Evolutionary conservation across 192 early-diverging fungal genomes (phyloP), one percentile per base, ranked within the genome.

Genomic region (Tieghemiomyces parasiticus): DNA sequence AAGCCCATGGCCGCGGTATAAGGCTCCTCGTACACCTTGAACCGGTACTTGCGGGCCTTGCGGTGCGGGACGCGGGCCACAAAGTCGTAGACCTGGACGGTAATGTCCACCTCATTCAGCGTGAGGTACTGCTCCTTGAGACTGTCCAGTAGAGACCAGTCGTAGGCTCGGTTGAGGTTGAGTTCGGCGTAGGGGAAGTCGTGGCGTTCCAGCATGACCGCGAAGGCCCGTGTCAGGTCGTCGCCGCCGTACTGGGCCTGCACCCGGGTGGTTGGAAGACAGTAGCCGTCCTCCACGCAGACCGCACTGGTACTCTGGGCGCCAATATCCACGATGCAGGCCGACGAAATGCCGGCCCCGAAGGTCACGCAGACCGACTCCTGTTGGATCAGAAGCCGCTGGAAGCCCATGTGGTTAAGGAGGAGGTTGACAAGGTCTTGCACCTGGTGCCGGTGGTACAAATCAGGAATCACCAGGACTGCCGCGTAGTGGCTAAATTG

Each of bases 261-360:
- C 1, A 86, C 71, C 53, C 81, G 72, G 6, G 90, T 87, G 38
- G 88, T 81, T 13, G 75, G 77, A 22, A 83, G 65, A 63, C 82
- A 86, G 35, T 86, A 76, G 13, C 92, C 92, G 34, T 91, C 86
- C 50, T 94, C 92, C 13, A 94, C 80, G 60, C 90, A 92, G 0
- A 81, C 68, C 25, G 91, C 71, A 61, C 77, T 90, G 12, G 90
- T 91, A 29, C 82, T 88, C 61, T 95, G 90, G 6, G 92, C 92
- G 8, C 92, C 92, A 65, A 95, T 85, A 60, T 93, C 91, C 2
- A 95, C 86, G 19, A 95, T 85, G 65, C 90, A 92, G 0, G 88
- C 89, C 0, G 79, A 75, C 0, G 89, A 86, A 24, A 91, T 77
- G 9, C 92, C 92, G 1, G 92, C 89, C 50, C 92, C 92, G 74